Percentiles rank a stretch among this genome's conserved stretches.
These are phyloP conservation scores for Exidia glandulosa DNA, from an alignment of 768 basidiomycete species.

Conservation along the genomic window DNA sequence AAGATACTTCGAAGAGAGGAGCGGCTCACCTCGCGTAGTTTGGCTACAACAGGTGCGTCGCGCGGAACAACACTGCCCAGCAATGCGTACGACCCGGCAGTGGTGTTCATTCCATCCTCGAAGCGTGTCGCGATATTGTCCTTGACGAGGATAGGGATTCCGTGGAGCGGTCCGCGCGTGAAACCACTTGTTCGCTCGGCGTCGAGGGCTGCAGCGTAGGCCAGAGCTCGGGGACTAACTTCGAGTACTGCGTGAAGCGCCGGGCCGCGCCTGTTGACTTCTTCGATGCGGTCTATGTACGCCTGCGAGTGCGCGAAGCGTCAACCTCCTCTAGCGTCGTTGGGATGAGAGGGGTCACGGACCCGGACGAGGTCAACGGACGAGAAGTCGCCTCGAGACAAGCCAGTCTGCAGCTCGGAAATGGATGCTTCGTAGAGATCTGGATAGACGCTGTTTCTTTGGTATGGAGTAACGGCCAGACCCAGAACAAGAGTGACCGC, in stretches of 20 bases:
- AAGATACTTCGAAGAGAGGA: not conserved
- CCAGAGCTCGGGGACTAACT: constrained; percentile 40
- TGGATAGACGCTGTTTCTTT: no score
- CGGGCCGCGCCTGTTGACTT: constrained; percentile 55
- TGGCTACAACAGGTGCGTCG: constrained; percentile 19
- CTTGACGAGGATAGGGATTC: constrained; percentile 40
- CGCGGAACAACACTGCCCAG: constrained; percentile 22
- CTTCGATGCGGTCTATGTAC: constrained; percentile 54
- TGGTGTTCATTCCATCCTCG: constrained; percentile 18
- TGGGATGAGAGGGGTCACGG: no score
- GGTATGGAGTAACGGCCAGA: no score
- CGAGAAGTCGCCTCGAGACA: no score
- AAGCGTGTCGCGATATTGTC: constrained; percentile 29
- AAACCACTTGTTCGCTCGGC: constrained; percentile 30
- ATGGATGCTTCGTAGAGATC: no score
- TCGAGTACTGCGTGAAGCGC: constrained; percentile 49
- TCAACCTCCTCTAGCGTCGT: not conserved
- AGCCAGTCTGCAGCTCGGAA: no score
- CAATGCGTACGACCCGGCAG: constrained; percentile 22
- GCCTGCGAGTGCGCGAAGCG: no score
- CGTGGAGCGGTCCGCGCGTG: constrained; percentile 38
- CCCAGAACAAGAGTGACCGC: no score
- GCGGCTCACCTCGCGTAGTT: constrained; percentile 15
- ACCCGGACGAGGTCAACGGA: no score
- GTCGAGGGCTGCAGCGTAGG: constrained; percentile 40